phyloP scores from a whole-genome alignment of 768 basidiomycete genomes.

The Pisolithus tinctorius region DNA sequence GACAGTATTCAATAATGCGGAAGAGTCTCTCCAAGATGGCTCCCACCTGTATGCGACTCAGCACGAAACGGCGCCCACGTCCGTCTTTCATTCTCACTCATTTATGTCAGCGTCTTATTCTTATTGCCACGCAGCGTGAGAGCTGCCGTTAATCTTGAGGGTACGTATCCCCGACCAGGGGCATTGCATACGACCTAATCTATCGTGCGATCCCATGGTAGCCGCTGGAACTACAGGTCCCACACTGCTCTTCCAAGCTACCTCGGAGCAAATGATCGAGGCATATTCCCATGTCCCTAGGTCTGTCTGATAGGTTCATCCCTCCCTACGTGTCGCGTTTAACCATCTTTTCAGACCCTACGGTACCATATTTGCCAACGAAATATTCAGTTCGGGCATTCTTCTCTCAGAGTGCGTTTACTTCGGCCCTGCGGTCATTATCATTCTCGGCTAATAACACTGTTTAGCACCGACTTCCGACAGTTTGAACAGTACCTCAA shows the following conservation, averaged over 20 bases:
- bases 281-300: slow-evolving; percentile 83
- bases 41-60: slow-evolving; percentile 92
- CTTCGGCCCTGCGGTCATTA: not conserved
- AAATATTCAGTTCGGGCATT: slow-evolving; percentile 88
- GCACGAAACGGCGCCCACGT: slow-evolving; percentile 69
- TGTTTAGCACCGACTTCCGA: slow-evolving; percentile 81
- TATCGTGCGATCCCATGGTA: slow-evolving; percentile 18
- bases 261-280: slow-evolving; percentile 89
- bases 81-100: slow-evolving; percentile 19
- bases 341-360: slow-evolving; percentile 49
- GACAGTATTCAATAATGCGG: slow-evolving; percentile 89
- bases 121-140: slow-evolving; percentile 50
- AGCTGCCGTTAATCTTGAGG: slow-evolving; percentile 88
- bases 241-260: slow-evolving; percentile 93
- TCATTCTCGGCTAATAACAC: slow-evolving; percentile 3
- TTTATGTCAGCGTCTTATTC: not conserved
- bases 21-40: slow-evolving; percentile 92
- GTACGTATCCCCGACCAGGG: slow-evolving; percentile 26
- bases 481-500: slow-evolving; percentile 89
- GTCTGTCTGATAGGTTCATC: slow-evolving; percentile 26
- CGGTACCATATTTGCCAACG: slow-evolving; percentile 85
- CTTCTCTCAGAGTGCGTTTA: slow-evolving; percentile 75
- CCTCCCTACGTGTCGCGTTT: not conserved
- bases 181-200: not conserved
- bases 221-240: slow-evolving; percentile 85